phyloP scores from a whole-genome alignment of 805 yeast genomes.

The Allodekkera sacchari region DNA sequence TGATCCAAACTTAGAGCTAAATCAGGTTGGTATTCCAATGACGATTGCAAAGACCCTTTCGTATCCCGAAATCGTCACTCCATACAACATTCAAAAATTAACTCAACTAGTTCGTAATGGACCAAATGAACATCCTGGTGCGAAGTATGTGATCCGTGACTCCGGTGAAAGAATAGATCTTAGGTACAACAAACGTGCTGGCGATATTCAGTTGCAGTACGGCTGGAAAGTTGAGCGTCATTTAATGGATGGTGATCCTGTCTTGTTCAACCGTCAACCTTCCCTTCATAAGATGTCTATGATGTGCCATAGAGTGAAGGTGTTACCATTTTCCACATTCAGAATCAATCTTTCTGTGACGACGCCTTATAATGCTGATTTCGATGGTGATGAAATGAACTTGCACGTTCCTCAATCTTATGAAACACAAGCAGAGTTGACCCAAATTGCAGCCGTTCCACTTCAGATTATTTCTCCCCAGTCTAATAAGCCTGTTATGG shows the following conservation, averaged over 20 bases:
- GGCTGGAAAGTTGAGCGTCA: constrained; percentile 99
- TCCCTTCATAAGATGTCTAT: constrained; percentile 98
- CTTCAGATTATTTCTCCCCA: constrained; percentile 97
- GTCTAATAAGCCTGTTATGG: constrained; percentile 99
- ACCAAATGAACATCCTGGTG: constrained; percentile 99
- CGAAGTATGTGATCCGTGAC: constrained; percentile 95
- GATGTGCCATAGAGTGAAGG: constrained; percentile 99
- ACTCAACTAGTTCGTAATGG: constrained; percentile 95
- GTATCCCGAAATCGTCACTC: constrained; percentile 96
- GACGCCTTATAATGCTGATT: constrained; percentile 99
- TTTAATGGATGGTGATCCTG: constrained; percentile 95
- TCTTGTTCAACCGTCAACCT: constrained; percentile 97
- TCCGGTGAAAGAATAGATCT: constrained; percentile 98
- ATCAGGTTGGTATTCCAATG: constrained; percentile 98
- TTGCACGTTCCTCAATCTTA: constrained; percentile 98
- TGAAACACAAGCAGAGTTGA: constrained; percentile 93
- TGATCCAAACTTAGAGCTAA: constrained; percentile 95
- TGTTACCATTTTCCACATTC: constrained; percentile 97
- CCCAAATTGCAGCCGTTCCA: constrained; percentile 95
- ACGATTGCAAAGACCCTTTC: constrained; percentile 93
- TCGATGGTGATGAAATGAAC: constrained; percentile 99
- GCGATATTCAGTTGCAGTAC: constrained; percentile 94
- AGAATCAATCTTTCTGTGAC: constrained; percentile 94
- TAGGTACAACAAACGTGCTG: constrained; percentile 95
- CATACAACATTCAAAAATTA: constrained; percentile 88